phyloP scores from a whole-genome alignment of 768 basidiomycete genomes.

The Lentinula sp. region DNA sequence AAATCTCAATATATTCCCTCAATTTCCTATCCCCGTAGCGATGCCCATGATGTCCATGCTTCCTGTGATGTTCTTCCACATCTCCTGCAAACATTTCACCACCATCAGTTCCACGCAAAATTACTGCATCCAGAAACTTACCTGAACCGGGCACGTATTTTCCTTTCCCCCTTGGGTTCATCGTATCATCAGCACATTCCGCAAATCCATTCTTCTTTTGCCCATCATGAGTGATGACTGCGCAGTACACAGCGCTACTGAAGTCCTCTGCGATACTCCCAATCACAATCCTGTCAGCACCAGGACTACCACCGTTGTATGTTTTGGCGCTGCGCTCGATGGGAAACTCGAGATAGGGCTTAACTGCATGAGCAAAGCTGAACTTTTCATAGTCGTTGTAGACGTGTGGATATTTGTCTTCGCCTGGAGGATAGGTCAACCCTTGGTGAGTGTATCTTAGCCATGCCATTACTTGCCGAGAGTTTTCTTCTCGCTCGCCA shows the following conservation, averaged over 20 bases:
- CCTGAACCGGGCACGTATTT: not conserved
- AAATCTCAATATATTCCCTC: not conserved
- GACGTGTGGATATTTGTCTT: constrained; percentile 9
- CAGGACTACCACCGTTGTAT: constrained; percentile 20
- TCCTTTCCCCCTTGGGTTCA: constrained; percentile 1
- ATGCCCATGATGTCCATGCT: not conserved
- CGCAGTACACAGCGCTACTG: constrained; percentile 5
- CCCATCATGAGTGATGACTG: constrained; percentile 8
- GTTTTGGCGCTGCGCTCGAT: not conserved
- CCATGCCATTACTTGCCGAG: not conserved
- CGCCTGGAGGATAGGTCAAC: not conserved
- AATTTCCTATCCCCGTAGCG: not conserved
- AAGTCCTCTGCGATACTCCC: constrained; percentile 6
- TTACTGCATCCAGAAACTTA: not conserved
- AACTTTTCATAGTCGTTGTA: constrained; percentile 10
- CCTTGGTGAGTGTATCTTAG: not conserved
- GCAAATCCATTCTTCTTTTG: constrained; percentile 6
- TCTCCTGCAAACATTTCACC: not conserved
- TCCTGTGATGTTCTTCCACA: not conserved
- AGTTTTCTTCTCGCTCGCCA: constrained; percentile 6
- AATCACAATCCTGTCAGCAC: constrained; percentile 20
- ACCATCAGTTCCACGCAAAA: not conserved
- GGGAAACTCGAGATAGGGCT: constrained; percentile 8
- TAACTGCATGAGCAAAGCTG: constrained; percentile 6
- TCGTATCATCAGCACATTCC: constrained; percentile 8